Conservation (phyloP, 2,329 filamentous ascomycete genomes). For the Pestalotiopsis sp. region DNA sequence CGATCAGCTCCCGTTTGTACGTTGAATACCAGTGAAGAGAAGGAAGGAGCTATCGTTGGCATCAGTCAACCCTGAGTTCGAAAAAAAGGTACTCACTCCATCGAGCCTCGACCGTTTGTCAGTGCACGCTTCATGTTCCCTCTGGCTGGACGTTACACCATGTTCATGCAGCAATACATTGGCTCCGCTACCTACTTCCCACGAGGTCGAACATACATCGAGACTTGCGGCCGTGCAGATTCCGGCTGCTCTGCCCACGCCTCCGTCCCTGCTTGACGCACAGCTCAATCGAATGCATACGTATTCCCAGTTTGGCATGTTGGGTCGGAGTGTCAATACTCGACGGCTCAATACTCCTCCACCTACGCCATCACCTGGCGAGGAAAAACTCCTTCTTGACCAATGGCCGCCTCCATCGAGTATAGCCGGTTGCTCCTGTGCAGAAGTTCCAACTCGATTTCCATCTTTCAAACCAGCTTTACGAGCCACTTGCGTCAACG, state of each 20-base stretch:
- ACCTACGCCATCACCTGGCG: constrained; percentile 1
- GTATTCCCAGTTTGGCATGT: neutral
- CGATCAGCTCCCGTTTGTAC: constrained; percentile 10
- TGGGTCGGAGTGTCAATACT: neutral
- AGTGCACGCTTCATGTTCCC: no score
- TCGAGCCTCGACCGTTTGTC: no score
- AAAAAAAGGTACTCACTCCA: no score
- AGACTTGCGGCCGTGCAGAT: neutral
- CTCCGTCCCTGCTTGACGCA: neutral
- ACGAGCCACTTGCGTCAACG: constrained; percentile 9
- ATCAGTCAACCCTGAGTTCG: no score
- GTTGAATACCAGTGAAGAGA: neutral
- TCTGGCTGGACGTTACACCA: neutral
- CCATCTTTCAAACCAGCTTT: neutral
- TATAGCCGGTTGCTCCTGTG: neutral
- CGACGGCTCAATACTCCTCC: neutral
- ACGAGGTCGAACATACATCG: neutral
- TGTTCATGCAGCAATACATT: neutral
- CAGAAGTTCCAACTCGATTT: neutral
- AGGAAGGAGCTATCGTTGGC: no score
- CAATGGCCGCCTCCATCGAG: neutral
- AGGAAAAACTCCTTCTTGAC: neutral
- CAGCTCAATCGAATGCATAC: constrained; percentile 12
- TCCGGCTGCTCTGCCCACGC: neutral
- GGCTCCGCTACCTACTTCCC: neutral